These are phyloP conservation scores for Penicillium fimorum DNA, from an alignment of 495 filamentous ascomycete genomes.

Conservation along the genomic window DNA sequence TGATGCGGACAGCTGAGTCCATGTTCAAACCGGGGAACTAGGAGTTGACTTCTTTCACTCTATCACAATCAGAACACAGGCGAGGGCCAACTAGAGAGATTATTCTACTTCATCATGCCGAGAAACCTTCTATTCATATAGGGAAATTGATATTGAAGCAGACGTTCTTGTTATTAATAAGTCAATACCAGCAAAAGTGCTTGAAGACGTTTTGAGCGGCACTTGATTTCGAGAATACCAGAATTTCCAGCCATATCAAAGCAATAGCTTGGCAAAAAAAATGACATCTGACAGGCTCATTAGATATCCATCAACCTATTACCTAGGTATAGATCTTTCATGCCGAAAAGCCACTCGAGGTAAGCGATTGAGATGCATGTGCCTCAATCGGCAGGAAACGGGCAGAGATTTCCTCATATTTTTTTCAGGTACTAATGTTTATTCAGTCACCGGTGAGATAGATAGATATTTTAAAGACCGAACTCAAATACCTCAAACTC, in stretches of 20 bases:
- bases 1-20: slow-evolving; percentile 40
- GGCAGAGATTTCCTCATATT: not conserved
- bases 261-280: no score
- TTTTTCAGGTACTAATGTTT: not conserved
- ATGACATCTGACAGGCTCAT: not conserved
- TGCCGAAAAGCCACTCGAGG: not conserved
- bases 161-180: not conserved
- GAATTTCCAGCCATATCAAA: no score
- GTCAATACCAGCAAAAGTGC: not conserved
- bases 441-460: slow-evolving; percentile 18
- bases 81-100: not conserved
- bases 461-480: slow-evolving; percentile 6
- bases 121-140: not conserved
- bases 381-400: slow-evolving; percentile 12
- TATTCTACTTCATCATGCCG: not conserved
- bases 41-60: not conserved
- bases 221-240: no score
- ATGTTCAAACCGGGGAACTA: slow-evolving; percentile 20
- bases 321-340: not conserved
- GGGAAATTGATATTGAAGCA: not conserved
- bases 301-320: not conserved
- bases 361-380: not conserved
- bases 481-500: not conserved
- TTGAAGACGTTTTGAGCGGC: no score
- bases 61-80: not conserved